A percentile compares a stretch with the other conserved stretches of the same genome.
Evolutionary conservation across 202 grass and related monocot genomes (phyloP).

Genomic region (Setaria italica): DNA sequence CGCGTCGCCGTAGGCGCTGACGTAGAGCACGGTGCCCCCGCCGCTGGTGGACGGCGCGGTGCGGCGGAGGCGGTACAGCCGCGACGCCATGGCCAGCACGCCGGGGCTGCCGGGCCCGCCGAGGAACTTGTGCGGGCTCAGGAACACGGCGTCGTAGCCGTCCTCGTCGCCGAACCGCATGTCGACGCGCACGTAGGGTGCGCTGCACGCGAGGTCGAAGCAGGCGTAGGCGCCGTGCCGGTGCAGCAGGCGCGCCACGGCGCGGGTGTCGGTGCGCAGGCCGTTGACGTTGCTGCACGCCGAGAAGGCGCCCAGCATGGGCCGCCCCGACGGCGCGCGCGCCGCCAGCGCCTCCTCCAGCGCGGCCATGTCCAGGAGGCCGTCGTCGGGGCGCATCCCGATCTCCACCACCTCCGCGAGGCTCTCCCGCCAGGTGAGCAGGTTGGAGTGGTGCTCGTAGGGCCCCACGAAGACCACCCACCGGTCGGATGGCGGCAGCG

Average conservation of each 20-base stretch:
- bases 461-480: slow-evolving; percentile 84
- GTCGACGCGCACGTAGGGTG: slow-evolving; percentile 52
- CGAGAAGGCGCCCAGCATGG: slow-evolving; percentile 75
- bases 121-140: slow-evolving; percentile 67
- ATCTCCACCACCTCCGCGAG: slow-evolving; percentile 74
- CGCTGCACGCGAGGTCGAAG: slow-evolving; percentile 64
- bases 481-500: slow-evolving; percentile 49
- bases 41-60: slow-evolving; percentile 59
- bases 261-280: slow-evolving; percentile 59
- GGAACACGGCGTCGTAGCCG: slow-evolving; percentile 62
- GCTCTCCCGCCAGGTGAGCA: slow-evolving; percentile 81
- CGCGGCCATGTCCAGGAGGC: slow-evolving; percentile 54
- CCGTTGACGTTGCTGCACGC: slow-evolving; percentile 85
- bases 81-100: slow-evolving; percentile 47
- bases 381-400: slow-evolving; percentile 43
- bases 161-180: slow-evolving; percentile 45
- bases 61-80: slow-evolving; percentile 47
- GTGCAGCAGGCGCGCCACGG: slow-evolving; percentile 63
- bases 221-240: slow-evolving; percentile 51
- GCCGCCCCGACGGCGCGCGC: slow-evolving; percentile 39
- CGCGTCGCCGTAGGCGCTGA: slow-evolving; percentile 53
- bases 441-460: slow-evolving; percentile 91
- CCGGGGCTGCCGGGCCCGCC: slow-evolving; percentile 52
- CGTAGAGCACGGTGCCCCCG: slow-evolving; percentile 62
- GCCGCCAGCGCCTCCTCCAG: slow-evolving; percentile 49